Evolutionary conservation across 495 filamentous ascomycete species (phyloP), one percentile per base, ranked within the genome.

Genomic region (Daldinia bambusicola): DNA sequence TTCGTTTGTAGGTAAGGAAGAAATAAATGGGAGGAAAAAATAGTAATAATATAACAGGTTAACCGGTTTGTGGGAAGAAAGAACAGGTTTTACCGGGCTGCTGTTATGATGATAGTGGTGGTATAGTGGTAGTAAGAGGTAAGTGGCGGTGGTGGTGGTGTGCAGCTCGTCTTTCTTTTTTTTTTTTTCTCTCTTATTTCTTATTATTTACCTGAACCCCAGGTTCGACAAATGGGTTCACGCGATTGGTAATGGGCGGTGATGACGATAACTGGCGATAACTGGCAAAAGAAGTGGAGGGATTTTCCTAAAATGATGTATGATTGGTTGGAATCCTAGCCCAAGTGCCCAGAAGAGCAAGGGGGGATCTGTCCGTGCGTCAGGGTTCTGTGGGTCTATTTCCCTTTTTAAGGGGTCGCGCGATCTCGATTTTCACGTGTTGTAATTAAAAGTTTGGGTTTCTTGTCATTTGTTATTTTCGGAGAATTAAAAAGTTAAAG

Each of bases 231-330:
- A 50, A 55, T 63, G 43, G 38, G 59, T 64, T 67, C 62, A 20
- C 60, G 70, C 70, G 61, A 53, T 56, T 63, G 51, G 64, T 68
- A 72, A 68, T 64, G 32, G 60, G 70, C 70, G 64, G 70, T 72
- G 70, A 72, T 72, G 70, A 72, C 70, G 70, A 72, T 72, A 67
- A 56, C 18, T 48, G 48, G 53, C 45, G 12, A 50, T 61, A 43
- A 61, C 41, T 57, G 59, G 55, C 18, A 31, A 43, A 32, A 57
- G 12, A 53, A 14, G 51, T 53, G 51, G 51, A 53, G 51, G 22
- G 26, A 53, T 53, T 32, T 31, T 32, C n/a, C 12, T 32, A 53
- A 0, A 20, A 0, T 12, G 0, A 10, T 26, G 7, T 32, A 6
- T 53, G 31, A 53, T 53, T 53, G 51, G 51, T 8, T 1, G 2